Evolutionary conservation across 495 filamentous ascomycete species (phyloP), one percentile per base, ranked within the genome.

Genomic region (Mytilinidion resinicola): DNA sequence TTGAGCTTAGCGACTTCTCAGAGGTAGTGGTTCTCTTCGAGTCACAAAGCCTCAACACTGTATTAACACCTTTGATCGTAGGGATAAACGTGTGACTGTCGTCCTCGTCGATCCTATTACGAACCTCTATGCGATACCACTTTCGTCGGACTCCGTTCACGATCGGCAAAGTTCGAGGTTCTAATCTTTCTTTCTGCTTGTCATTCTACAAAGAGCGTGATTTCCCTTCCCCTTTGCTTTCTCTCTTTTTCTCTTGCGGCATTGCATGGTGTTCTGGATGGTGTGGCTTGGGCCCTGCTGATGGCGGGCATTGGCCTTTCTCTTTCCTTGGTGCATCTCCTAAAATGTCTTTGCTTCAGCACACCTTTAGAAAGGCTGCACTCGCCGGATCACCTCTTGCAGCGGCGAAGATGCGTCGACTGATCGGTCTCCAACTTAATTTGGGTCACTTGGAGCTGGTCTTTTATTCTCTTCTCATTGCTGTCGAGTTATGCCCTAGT

Each of bases 261-360:
- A 67, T 67, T 64, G 64, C 64, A 67, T 67, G 64, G 64, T 58
- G 61, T 67, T 47, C 30, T 9, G 42, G 46, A 19, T 25, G 46
- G 46, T 42, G 46, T 49, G 15, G 46, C 33, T 33, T 21, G 12
- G 20, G 33, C 19, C 21, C 46, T 57, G 25, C 6, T 30, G 25
- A 30, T 30, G 25, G 6, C 43, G 42, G 7, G 42, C 42, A 41
- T 15, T 42, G 41, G 41, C 38, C 34, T 55, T 14, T 30, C 17
- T 20, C 21, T 53, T 47, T 46, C 57, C 38, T 36, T 53, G 39
- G 41, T 41, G 46, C 56, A 17, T 55, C 60, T 48, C n/a, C 37
- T 41, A 49, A 39, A 54, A 36, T 20, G 43, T 20, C 19, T 56
- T 34, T 47, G 9, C 19, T 51, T 54, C 53, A 21, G n/a, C 43